These are phyloP conservation scores for Kurtzmaniella natalensis DNA, from an alignment of 1,139 yeast genomes.

Conservation along the genomic window DNA sequence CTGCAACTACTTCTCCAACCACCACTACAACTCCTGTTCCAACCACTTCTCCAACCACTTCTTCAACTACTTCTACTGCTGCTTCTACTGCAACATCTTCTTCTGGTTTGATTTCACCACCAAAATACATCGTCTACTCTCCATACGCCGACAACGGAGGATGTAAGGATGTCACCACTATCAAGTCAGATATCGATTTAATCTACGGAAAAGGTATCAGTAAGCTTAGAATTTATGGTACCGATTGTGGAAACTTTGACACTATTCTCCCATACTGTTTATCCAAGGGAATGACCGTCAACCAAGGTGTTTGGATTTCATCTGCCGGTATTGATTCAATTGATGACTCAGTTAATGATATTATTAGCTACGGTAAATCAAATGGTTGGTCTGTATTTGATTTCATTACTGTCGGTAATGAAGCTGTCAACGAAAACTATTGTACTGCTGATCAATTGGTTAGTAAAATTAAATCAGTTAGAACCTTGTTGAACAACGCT, in stretches of 20 bases:
- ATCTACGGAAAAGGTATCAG: slow-evolving; percentile 60
- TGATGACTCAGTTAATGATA: slow-evolving; percentile 50
- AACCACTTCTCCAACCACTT: slow-evolving; percentile 9
- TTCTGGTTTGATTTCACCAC: slow-evolving; percentile 26
- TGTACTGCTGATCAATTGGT: slow-evolving; percentile 56
- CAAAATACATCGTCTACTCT: slow-evolving; percentile 66
- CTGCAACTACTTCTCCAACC: slow-evolving; percentile 16
- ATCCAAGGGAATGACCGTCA: slow-evolving; percentile 62
- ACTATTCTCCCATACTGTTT: slow-evolving; percentile 62
- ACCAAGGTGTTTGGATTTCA: slow-evolving; percentile 84
- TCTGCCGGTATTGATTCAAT: slow-evolving; percentile 63
- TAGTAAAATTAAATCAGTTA: slow-evolving; percentile 60
- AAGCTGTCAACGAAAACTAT: slow-evolving; percentile 66
- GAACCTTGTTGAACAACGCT: slow-evolving; percentile 49
- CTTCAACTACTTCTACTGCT: slow-evolving; percentile 15
- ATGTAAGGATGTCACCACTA: slow-evolving; percentile 58
- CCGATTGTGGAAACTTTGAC: slow-evolving; percentile 70
- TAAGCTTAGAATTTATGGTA: slow-evolving; percentile 73
- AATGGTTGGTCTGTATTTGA: slow-evolving; percentile 69
- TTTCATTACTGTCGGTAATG: slow-evolving; percentile 79
- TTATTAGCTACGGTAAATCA: slow-evolving; percentile 50
- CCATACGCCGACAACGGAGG: slow-evolving; percentile 68
- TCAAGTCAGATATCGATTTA: slow-evolving; percentile 53
- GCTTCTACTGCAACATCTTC: slow-evolving; percentile 15
- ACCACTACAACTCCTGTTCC: slow-evolving; percentile 13